Conservation (phyloP, 2,329 filamentous ascomycete species). For the Fusarium avenaceum region DNA sequence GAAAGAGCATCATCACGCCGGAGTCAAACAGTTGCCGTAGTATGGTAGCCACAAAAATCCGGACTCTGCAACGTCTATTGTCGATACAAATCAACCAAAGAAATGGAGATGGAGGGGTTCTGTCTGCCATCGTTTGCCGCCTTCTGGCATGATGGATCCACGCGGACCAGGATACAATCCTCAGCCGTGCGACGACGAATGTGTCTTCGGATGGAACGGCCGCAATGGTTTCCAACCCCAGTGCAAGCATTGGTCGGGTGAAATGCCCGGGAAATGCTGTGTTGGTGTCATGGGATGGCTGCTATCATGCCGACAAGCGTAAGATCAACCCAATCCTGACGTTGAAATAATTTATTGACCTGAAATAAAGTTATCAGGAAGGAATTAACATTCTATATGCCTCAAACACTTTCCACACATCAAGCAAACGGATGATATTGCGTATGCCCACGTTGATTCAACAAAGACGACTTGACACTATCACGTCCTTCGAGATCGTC, state of each 20-base stretch:
- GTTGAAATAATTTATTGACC: not conserved
- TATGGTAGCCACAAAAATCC: not conserved
- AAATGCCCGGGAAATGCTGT: conserved; percentile 32
- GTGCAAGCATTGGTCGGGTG: conserved; percentile 44
- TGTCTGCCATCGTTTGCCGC: conserved; percentile 45
- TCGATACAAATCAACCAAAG: conserved; percentile 10
- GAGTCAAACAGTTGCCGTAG: conserved; percentile 7
- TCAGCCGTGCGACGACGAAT: conserved; percentile 34
- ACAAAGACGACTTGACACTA: conserved; percentile 40
- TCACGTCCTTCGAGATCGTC: conserved; percentile 46
- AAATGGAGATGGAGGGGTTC: conserved; percentile 48
- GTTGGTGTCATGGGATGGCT: conserved; percentile 53
- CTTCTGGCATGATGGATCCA: not conserved
- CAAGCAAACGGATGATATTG: conserved; percentile 40
- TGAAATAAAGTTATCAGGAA: conserved; percentile 47
- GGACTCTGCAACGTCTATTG: no score
- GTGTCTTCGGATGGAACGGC: conserved; percentile 6
- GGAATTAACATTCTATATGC: conserved; percentile 50
- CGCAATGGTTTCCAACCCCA: not conserved
- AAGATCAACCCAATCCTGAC: not conserved
- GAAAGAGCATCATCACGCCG: not conserved
- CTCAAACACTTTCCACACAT: conserved; percentile 48
- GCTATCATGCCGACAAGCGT: conserved; percentile 51
- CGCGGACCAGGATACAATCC: not conserved
- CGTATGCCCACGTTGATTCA: conserved; percentile 35